Base-by-base conservation (phyloP, 306 rosid genomes). In the Oxytropis ochrocephala region DNA sequence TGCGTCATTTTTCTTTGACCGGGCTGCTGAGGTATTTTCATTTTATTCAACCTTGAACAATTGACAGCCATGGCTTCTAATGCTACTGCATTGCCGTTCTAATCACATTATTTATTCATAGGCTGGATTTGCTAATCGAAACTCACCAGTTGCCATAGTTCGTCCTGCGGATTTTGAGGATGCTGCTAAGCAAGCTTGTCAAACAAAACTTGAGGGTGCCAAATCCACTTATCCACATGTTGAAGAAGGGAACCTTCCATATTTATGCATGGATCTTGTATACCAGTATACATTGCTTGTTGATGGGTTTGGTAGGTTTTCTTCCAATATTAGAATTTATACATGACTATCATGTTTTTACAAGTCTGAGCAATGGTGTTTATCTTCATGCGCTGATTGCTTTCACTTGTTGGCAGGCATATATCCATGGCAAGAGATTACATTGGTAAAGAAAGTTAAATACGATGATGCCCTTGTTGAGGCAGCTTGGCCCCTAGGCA, bases 401-500 rank as follows among this genome's bases (percentile, higher is more conserved):
- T 77, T 64, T 56, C 64, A 35, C 64, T 68, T 79, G 5, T 64
- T 68, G 59, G 58, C 90, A 94, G 98, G 96, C 80, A 73, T 95
- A 69, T 83, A 85, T 74, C 99, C 97, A 2, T 82, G 91, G 97
- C 99, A 95, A 72, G 87, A 95, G 76, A 87, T 95, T 53, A 95
- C 96, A 11, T 74, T 95, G 88, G 99, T 95, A 90, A 95, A 95
- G 85, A 46, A 95, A 79, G 95, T 95, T 17, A 70, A 81, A 74
- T 95, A 95, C 49, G 71, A 75, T 0, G 87, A 86, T 19, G 82
- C 94, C 79, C 85, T 85, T 57, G 99, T 95, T 42, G 99, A 95
- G 85, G 97, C 99, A 53, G 99, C 99, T 49, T 91, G 99, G 99
- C 99, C 99, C 35, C 79, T 95, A 29, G 99, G 99, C 73, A 95